phyloP scores from a whole-genome alignment of 1,139 yeast species.

The Wickerhamomyces sp. region DNA sequence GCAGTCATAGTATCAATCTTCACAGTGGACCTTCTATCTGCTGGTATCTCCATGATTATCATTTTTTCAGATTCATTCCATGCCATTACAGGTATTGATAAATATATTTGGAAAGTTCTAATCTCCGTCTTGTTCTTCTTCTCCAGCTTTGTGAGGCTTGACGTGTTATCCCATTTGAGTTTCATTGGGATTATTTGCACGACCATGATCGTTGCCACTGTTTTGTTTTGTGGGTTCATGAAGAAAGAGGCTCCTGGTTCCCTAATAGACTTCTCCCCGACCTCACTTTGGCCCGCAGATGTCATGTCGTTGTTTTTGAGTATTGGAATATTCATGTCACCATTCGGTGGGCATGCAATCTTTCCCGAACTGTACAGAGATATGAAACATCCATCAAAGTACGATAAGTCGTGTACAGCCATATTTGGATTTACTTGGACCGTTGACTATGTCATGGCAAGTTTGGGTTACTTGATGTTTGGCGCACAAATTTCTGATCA shows the following conservation, averaged over 20 bases:
- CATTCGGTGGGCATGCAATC: conserved; percentile 79
- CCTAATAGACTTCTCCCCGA: conserved; percentile 39
- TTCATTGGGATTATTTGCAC: conserved; percentile 63
- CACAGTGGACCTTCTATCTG: conserved; percentile 64
- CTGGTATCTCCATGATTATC: conserved; percentile 60
- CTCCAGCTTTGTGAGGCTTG: conserved; percentile 53
- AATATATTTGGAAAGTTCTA: conserved; percentile 36
- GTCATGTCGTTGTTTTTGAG: conserved; percentile 40
- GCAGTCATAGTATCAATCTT: conserved; percentile 56
- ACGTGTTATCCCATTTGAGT: conserved; percentile 55
- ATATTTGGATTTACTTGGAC: conserved; percentile 54
- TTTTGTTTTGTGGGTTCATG: conserved; percentile 44
- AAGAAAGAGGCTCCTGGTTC: conserved; percentile 53
- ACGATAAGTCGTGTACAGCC: conserved; percentile 34
- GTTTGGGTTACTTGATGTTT: conserved; percentile 75
- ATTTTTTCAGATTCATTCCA: conserved; percentile 69
- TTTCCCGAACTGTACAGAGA: conserved; percentile 67
- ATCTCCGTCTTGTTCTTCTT: conserved; percentile 41
- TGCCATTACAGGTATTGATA: conserved; percentile 43
- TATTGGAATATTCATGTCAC: conserved; percentile 70
- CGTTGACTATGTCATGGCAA: conserved; percentile 62
- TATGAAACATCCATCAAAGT: conserved; percentile 58
- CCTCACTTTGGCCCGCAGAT: conserved; percentile 41
- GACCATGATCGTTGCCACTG: conserved; percentile 43
- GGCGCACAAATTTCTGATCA: conserved; percentile 65